These are phyloP conservation scores for Pichia paraexigua DNA, from an alignment of 805 yeast species.

Conservation along the genomic window DNA sequence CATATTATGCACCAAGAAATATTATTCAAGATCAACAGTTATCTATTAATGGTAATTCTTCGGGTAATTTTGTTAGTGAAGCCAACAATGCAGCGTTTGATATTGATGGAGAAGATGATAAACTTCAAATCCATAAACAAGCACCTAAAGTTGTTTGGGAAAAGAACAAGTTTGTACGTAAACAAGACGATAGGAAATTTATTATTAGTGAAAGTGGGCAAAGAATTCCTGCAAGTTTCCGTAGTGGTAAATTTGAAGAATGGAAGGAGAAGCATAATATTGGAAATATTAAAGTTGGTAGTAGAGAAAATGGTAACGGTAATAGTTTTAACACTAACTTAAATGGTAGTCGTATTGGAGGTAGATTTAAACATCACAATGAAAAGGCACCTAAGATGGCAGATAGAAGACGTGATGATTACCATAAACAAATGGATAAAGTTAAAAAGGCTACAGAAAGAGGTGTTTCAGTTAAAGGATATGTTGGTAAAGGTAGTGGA, in stretches of 20 bases:
- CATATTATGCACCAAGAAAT: slow-evolving; percentile 82
- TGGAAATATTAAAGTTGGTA: slow-evolving; percentile 43
- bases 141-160: slow-evolving; percentile 80
- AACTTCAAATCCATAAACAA: slow-evolving; percentile 59
- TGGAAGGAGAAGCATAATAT: slow-evolving; percentile 75
- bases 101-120: slow-evolving; percentile 61
- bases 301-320: slow-evolving; percentile 18
- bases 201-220: slow-evolving; percentile 95
- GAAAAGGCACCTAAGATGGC: slow-evolving; percentile 80
- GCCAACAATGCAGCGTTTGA: slow-evolving; percentile 87
- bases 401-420: slow-evolving; percentile 87
- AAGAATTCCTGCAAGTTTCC: slow-evolving; percentile 81
- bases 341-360: slow-evolving; percentile 31
- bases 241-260: slow-evolving; percentile 84
- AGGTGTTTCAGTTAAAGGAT: slow-evolving; percentile 67
- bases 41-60: slow-evolving; percentile 39
- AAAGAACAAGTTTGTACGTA: slow-evolving; percentile 79
- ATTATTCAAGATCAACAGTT: slow-evolving; percentile 72
- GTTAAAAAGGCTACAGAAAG: slow-evolving; percentile 71
- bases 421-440: slow-evolving; percentile 69
- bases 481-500: slow-evolving; percentile 37
- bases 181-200: slow-evolving; percentile 76
- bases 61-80: slow-evolving; percentile 67
- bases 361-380: slow-evolving; percentile 65
- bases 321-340: slow-evolving; percentile 28